Evolutionary conservation across 768 basidiomycete genomes (phyloP).

Genomic region (Leucocoprinus birnbaumii): DNA sequence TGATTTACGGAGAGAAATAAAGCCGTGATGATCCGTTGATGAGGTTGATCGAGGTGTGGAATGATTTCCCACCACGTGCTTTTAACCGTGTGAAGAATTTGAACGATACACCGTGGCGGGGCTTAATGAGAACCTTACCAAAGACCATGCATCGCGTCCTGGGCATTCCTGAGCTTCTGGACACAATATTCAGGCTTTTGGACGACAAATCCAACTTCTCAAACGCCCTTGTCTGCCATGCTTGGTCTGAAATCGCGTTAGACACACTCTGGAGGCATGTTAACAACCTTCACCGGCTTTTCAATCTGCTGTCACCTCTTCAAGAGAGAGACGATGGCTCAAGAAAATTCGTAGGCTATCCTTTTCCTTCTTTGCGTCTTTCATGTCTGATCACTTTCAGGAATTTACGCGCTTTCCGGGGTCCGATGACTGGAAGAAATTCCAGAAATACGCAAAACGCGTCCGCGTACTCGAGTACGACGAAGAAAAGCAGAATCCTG

Average conservation of each 20-base stretch:
- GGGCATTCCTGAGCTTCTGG: constrained; percentile 18
- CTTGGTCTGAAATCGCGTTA: constrained; percentile 18
- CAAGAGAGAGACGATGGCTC: constrained; percentile 1
- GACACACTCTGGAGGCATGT: constrained; percentile 20
- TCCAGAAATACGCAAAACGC: constrained; percentile 20
- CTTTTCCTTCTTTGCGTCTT: background rate
- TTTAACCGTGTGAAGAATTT: too few species aligned
- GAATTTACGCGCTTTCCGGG: constrained; percentile 16
- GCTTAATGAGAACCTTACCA: background rate
- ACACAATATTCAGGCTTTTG: constrained; percentile 15
- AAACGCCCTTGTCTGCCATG: constrained; percentile 18
- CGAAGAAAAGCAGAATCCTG: background rate
- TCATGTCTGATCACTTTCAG: background rate
- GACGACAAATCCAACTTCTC: constrained; percentile 11
- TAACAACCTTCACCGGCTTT: constrained; percentile 17
- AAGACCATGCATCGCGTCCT: constrained; percentile 13
- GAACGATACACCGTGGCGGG: too few species aligned
- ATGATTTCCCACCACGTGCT: too few species aligned
- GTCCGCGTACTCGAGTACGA: constrained; percentile 20
- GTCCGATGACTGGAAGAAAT: constrained; percentile 17
- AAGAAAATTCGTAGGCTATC: constrained; percentile 1
- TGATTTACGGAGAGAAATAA: too few species aligned
- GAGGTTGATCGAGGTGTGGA: too few species aligned
- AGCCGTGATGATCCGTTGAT: too few species aligned
- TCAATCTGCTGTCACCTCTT: constrained; percentile 16